Conservation (phyloP, 371 early-diverging fungal species). For the Mortierella polycephala region DNA sequence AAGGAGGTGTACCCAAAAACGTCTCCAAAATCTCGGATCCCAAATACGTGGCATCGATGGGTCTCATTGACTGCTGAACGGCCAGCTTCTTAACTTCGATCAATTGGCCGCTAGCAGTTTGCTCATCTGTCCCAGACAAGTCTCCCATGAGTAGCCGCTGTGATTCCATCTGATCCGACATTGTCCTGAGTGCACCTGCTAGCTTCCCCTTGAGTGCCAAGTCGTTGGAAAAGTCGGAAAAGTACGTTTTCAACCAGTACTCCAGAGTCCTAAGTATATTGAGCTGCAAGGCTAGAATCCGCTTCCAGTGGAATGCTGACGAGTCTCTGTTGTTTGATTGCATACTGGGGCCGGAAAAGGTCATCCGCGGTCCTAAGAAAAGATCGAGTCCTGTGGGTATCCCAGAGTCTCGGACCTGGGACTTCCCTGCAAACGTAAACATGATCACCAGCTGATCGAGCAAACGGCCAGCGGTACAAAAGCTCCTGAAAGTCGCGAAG, state of each 20-base stretch:
- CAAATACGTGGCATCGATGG: conserved; percentile 8
- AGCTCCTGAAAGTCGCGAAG: conserved; percentile 69
- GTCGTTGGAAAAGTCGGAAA: conserved; percentile 77
- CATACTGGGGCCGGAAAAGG: background rate
- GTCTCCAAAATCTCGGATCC: conserved; percentile 25
- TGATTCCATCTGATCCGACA: conserved; percentile 21
- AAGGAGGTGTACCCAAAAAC: conserved; percentile 14
- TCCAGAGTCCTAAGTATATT: conserved; percentile 67
- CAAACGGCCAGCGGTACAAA: conserved; percentile 58
- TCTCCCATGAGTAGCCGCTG: conserved; percentile 21
- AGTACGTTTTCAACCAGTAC: conserved; percentile 73
- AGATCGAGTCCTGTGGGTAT: conserved; percentile 31
- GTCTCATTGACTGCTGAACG: conserved; percentile 27
- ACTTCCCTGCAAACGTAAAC: conserved; percentile 57
- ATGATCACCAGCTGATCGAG: conserved; percentile 61
- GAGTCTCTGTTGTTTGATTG: background rate
- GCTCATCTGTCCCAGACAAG: background rate
- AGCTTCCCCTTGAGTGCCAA: conserved; percentile 46
- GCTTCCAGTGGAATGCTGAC: conserved; percentile 55
- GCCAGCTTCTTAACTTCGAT: conserved; percentile 13
- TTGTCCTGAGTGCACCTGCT: conserved; percentile 17
- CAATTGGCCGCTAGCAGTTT: conserved; percentile 4
- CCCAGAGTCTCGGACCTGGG: conserved; percentile 10
- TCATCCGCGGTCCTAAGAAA: conserved; percentile 5
- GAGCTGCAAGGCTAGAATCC: conserved; percentile 56